A percentile compares a stretch with the other conserved stretches of the same genome.
Conservation (phyloP, 352 stramenopile genomes). For the Phytophthora pisi region DNA sequence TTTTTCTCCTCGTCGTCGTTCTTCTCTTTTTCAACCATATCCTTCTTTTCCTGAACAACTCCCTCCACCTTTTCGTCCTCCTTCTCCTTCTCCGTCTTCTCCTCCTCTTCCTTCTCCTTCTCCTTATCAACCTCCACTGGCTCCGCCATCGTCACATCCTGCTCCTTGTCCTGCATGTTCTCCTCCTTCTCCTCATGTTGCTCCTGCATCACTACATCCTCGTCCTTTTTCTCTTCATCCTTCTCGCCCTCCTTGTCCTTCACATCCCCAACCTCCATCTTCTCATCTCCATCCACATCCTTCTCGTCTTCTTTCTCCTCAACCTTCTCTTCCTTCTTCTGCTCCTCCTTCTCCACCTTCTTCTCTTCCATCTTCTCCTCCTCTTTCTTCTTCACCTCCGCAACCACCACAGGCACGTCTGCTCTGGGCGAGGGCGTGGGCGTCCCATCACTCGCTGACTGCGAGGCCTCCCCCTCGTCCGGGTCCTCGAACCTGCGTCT, state of each 20-base stretch:
- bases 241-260: constrained; percentile 19
- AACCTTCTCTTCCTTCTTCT: constrained; percentile 8
- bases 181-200: background rate
- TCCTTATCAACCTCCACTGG: constrained; percentile 3
- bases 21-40: background rate
- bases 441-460: constrained; percentile 33
- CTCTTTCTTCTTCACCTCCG: constrained; percentile 9
- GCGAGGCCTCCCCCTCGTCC: constrained; percentile 27
- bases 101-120: constrained; percentile 4
- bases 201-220: background rate
- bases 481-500: constrained; percentile 42
- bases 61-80: constrained; percentile 14
- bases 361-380: constrained; percentile 5
- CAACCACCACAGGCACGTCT: background rate
- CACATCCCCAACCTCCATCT: constrained; percentile 7
- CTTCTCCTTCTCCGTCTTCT: constrained; percentile 11
- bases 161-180: no score
- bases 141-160: background rate
- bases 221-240: background rate
- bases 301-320: constrained; percentile 6
- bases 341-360: constrained; percentile 6
- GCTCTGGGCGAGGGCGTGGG: constrained; percentile 27
- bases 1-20: constrained; percentile 12
- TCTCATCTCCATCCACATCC: background rate
- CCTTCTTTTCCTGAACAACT: constrained; percentile 10